Percentiles rank a stretch among this genome's conserved stretches.
Evolutionary conservation across 2,329 filamentous ascomycete species (phyloP).

Genomic region (Trichophyton equinum): DNA sequence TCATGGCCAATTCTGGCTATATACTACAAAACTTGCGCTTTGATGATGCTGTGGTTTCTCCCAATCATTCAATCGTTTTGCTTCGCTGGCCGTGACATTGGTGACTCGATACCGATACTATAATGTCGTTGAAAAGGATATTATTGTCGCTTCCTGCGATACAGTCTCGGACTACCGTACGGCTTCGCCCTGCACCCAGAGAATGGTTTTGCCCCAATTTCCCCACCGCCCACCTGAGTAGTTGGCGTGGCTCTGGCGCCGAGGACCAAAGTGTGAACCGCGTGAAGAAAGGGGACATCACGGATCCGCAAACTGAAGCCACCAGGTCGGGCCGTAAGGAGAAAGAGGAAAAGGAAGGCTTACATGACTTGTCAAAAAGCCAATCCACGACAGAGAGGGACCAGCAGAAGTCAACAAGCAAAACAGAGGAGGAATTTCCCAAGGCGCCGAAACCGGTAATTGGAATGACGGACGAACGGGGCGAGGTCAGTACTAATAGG

Average conservation of each 20-base stretch:
- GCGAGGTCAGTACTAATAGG: conserved; percentile 25
- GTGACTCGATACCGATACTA: background rate
- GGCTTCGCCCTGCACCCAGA: background rate
- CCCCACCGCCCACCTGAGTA: conserved; percentile 1
- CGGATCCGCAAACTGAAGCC: conserved; percentile 23
- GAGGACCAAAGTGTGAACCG: conserved; percentile 26
- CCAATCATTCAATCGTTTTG: background rate
- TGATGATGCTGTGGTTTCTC: no score
- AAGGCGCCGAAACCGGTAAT: conserved; percentile 40
- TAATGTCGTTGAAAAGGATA: background rate
- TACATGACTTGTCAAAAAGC: conserved; percentile 28
- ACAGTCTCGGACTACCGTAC: background rate
- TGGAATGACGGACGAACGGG: conserved; percentile 44
- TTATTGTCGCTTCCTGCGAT: background rate
- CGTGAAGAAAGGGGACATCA: conserved; percentile 20
- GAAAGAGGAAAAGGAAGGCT: conserved; percentile 23
- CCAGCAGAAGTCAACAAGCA: conserved; percentile 24
- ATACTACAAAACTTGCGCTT: background rate
- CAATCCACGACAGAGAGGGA: conserved; percentile 32
- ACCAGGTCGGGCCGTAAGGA: conserved; percentile 23
- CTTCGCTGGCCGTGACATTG: background rate
- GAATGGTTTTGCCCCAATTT: background rate
- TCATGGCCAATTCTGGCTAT: background rate
- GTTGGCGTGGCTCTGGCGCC: conserved; percentile 24
- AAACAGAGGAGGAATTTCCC: conserved; percentile 38